Conservation (phyloP, 208 protist species). For the Entamoeba dispar region DNA sequence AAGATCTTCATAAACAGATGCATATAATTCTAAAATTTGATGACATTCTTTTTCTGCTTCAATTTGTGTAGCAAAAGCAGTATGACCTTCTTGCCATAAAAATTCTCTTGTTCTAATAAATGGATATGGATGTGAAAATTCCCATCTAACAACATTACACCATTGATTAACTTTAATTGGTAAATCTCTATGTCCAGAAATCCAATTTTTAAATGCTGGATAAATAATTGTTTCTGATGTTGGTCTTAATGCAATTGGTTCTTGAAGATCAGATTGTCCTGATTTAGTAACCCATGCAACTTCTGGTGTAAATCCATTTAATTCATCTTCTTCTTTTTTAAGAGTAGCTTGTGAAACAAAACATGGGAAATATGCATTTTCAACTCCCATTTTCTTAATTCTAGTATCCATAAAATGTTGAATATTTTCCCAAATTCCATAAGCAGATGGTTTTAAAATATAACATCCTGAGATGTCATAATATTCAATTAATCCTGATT, state of each 20-base stretch:
- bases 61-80: slow-evolving; percentile 23
- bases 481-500: background rate
- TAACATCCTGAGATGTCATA: background rate
- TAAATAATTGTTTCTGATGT: slow-evolving; percentile 43
- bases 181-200: slow-evolving; percentile 29
- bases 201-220: slow-evolving; percentile 33
- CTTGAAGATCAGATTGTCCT: slow-evolving; percentile 17
- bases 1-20: slow-evolving; percentile 7
- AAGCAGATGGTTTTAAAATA: background rate
- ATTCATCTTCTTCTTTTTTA: slow-evolving; percentile 28
- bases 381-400: background rate
- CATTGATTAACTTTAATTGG: slow-evolving; percentile 40
- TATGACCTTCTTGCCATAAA: slow-evolving; percentile 42
- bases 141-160: slow-evolving; percentile 31
- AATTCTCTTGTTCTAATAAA: slow-evolving; percentile 39
- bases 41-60: slow-evolving; percentile 22
- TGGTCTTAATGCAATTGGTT: slow-evolving; percentile 28
- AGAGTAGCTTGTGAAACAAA: background rate
- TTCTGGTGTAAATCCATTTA: slow-evolving; percentile 31
- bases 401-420: background rate
- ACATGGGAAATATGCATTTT: background rate
- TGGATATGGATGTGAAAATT: slow-evolving; percentile 34
- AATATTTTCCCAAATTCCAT: background rate
- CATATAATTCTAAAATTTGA: slow-evolving; percentile 19
- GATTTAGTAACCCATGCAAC: slow-evolving; percentile 33